Percentiles rank a stretch among this genome's conserved stretches.
These are phyloP conservation scores for Claviceps sp. DNA, from an alignment of 2,329 filamentous ascomycete species.

Conservation along the genomic window DNA sequence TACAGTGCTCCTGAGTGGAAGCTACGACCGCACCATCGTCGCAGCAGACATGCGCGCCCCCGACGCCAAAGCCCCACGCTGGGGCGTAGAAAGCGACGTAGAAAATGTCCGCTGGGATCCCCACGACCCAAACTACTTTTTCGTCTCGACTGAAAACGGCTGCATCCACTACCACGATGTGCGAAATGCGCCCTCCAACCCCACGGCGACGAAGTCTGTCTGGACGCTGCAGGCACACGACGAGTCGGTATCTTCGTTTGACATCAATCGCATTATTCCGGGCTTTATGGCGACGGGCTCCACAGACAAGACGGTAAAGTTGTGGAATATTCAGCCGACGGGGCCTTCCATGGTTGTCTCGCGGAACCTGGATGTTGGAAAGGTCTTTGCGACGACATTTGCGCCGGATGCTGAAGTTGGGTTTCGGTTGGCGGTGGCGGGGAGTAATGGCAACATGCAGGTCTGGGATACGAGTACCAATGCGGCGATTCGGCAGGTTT, in stretches of 20 bases:
- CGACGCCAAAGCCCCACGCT: conserved; percentile 65
- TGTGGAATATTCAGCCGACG: conserved; percentile 77
- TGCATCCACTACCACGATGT: conserved; percentile 87
- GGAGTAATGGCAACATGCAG: conserved; percentile 83
- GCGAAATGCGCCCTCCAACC: conserved; percentile 59
- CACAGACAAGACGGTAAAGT: conserved; percentile 87
- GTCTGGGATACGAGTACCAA: conserved; percentile 98
- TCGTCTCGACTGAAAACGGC: conserved; percentile 83
- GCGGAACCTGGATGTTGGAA: conserved; percentile 84
- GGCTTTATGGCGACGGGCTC: conserved; percentile 90
- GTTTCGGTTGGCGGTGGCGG: conserved; percentile 84
- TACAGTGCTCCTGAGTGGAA: conserved; percentile 80
- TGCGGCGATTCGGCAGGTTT: conserved; percentile 67
- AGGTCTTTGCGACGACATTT: conserved; percentile 84
- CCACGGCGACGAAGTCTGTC: conserved; percentile 65
- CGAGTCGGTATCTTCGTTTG: conserved; percentile 80
- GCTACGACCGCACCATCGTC: conserved; percentile 87
- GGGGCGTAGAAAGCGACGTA: conserved; percentile 92
- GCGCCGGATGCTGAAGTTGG: conserved; percentile 82
- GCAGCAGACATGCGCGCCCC: conserved; percentile 95
- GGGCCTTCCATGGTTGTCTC: conserved; percentile 85
- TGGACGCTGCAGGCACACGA: conserved; percentile 97
- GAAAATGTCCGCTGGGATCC: conserved; percentile 89
- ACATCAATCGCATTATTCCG: conserved; percentile 79
- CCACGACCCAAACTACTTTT: conserved; percentile 88